Evolutionary conservation across 345 rosid genomes (phyloP), one percentile per base, ranked within the genome.

Genomic region (Populus deltoides): DNA sequence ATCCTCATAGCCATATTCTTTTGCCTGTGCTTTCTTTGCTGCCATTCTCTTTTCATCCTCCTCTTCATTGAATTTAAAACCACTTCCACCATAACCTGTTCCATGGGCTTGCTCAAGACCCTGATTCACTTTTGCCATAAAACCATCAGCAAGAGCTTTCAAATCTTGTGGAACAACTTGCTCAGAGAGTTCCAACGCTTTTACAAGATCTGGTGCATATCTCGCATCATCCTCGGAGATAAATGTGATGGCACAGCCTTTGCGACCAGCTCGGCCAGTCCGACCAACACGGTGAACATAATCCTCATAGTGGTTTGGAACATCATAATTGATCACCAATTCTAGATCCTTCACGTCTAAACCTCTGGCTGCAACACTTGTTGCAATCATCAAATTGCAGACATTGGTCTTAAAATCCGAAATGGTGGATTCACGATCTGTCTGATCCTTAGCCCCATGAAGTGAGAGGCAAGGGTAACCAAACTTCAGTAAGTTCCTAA

Each of bases 271-370:
- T 80, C 99, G 88, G 75, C 97, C 99, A 36, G 99, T 96, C 84
- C 99, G 89, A 74, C 98, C 97, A 74, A 92, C 98, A n/a, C 94
- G 97, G 84, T 93, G 98, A 75, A 93, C 99, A 85, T 92, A 93
- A 84, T 93, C 98, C 84, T 96, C 97, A 75, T 93, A 93, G 84
- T 96, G 99, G 76, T 96, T 93, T 20, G 98, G 99, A 36, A 82
- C 97, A 86, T 93, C 97, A 85, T 82, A 96, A 78, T 93, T 96
- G 72, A 96, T 79, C 82, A 91, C 98, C 73, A 96, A 83, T 86
- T 96, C 99, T 51, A 93, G 97, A 83, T 96, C 98, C 87, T 96
- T 96, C 82, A 93, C 98, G 84, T 91, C 99, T 75, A 93, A 87
- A 75, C 99, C 99, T 83, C 99, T 91, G 33, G 99, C 97, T 33